Conservation (phyloP, 2,329 filamentous ascomycete species). For the Alternaria alternata region DNA sequence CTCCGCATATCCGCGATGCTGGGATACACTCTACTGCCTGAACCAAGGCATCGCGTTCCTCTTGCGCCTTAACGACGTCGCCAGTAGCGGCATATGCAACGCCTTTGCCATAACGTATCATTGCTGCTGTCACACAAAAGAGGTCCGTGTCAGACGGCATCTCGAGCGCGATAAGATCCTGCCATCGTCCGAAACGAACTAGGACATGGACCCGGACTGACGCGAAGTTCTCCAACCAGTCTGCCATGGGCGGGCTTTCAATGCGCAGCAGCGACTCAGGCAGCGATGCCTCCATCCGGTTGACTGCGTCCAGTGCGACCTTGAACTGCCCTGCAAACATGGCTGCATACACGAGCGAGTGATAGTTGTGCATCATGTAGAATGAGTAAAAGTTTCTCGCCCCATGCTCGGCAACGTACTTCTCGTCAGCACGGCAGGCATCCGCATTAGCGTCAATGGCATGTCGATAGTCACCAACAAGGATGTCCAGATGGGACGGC, state of each 20-base stretch:
- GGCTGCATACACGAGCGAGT: constrained; percentile 78
- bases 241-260: constrained; percentile 74
- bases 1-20: constrained; percentile 61
- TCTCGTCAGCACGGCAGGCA: constrained; percentile 73
- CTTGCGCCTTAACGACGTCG: constrained; percentile 62
- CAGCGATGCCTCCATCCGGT: constrained; percentile 67
- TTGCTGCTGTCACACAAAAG: constrained; percentile 74
- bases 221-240: constrained; percentile 78
- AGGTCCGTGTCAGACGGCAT: constrained; percentile 67
- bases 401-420: constrained; percentile 67
- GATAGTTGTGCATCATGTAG: constrained; percentile 77
- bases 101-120: constrained; percentile 72
- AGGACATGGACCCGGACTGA: constrained; percentile 73
- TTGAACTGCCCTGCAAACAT: constrained; percentile 76
- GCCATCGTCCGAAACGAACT: constrained; percentile 77
- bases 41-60: constrained; percentile 61
- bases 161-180: constrained; percentile 66
- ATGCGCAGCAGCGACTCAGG: constrained; percentile 70
- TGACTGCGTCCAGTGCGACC: constrained; percentile 68
- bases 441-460: constrained; percentile 72
- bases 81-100: constrained; percentile 70
- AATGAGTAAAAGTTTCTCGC: constrained; percentile 77
- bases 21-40: constrained; percentile 63
- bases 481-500: constrained; percentile 78
- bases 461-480: constrained; percentile 73